phyloP scores from a whole-genome alignment of 1,284 basidiomycete species.

The Malassezia furfur region DNA sequence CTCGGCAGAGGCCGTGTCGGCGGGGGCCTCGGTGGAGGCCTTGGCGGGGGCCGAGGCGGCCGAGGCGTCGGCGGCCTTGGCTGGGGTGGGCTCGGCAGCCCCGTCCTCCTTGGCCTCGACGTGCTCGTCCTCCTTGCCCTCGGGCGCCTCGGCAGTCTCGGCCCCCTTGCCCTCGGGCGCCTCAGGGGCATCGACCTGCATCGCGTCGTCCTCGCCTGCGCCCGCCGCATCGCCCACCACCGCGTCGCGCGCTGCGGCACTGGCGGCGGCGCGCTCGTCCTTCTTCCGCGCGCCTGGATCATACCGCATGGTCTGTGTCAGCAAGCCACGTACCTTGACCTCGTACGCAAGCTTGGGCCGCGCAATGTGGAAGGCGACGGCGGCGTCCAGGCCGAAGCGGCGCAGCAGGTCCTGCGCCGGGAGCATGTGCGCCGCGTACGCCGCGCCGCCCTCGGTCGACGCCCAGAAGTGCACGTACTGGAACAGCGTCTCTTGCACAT shows the following conservation, averaged over 20 bases:
- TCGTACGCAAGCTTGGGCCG: constrained; percentile 26
- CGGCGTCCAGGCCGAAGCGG: constrained; percentile 39
- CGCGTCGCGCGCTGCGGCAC: too few relatives aligned
- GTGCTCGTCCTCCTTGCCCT: background rate
- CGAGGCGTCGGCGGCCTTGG: constrained; percentile 24
- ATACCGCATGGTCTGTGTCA: background rate
- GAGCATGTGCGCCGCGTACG: constrained; percentile 33
- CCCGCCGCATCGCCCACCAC: too few relatives aligned
- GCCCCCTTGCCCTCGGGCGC: too few relatives aligned
- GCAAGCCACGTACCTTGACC: background rate
- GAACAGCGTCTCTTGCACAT: constrained; percentile 38
- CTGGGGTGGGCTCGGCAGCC: too few relatives aligned
- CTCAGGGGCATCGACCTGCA: too few relatives aligned
- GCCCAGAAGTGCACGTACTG: constrained; percentile 46
- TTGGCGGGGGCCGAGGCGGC: constrained; percentile 14
- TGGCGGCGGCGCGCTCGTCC: background rate
- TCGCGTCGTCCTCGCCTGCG: too few relatives aligned
- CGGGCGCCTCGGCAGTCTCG: background rate
- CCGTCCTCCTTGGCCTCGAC: background rate
- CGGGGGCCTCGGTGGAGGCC: background rate
- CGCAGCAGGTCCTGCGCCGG: constrained; percentile 23
- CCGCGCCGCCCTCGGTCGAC: constrained; percentile 27
- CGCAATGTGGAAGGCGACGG: constrained; percentile 41
- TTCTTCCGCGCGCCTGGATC: background rate
- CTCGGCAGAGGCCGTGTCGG: background rate